Base-by-base conservation (phyloP, 2,329 filamentous ascomycete species). In the Hyphodiscus sp. region DNA sequence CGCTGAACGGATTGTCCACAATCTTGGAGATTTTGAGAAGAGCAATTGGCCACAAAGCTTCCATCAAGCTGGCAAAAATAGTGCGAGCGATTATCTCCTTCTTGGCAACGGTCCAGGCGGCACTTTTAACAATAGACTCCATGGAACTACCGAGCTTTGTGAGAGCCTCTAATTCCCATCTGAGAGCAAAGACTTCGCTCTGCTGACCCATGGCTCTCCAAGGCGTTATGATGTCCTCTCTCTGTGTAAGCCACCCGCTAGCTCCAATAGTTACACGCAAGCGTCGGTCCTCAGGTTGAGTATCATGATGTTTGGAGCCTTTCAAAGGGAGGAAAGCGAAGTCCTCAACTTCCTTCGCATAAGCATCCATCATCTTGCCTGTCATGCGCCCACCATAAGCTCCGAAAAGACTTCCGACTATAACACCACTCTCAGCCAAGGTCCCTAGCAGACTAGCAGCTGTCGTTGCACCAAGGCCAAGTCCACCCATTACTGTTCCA, bases 351-450 rank as follows among this genome's bases (percentile, higher is more conserved):
- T 96, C 90, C 61, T 83, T 84, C 11, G 87, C 81, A 67, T 95
- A 95, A n/a, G 85, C 78, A 59, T 96, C 89, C 77, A 96, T 87
- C 77, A 91, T 89, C 68, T 91, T 86, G 50, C 85, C 83, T 0
- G 87, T 88, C 77, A 95, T 91, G 38, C 85, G 82, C 1, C 86
- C 84, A 44, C 88, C 88, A 66, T 95, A 96, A n/a, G 94, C 89
- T 9, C 94, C 94, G 65, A 97, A 96, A 41, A 97, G 74, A 41
- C 87, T 83, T 16, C 91, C 92, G 29, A 96, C 86, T 43, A 91
- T 75, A 16, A 94, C 80, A 5, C 85, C 82, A 57, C 87, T 94
- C 41, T 91, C 85, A 1, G 90, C 87, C 65, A 96, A 77, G 18
- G 84, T 79, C 11, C 91, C 92, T 0, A 97, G 74, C 50, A 96